Evolutionary conservation across 371 early-diverging fungal genomes (phyloP).

Genomic region (Smittium mucronatum): DNA sequence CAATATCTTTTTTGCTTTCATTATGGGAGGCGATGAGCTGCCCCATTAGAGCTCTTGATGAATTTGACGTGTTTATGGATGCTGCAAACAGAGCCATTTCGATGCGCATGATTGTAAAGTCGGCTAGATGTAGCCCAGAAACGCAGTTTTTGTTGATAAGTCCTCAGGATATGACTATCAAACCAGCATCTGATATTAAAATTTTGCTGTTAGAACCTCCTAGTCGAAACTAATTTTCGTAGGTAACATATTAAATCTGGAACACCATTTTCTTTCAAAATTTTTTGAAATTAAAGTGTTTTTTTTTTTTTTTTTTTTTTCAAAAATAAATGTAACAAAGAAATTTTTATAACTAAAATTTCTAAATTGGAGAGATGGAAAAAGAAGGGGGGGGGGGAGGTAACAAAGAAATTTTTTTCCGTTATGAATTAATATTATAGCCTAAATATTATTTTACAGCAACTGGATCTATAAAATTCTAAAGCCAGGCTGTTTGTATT

Average conservation of each 20-base stretch:
- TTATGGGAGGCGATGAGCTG: slow-evolving; percentile 95
- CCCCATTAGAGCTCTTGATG: slow-evolving; percentile 94
- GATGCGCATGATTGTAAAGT: slow-evolving; percentile 76
- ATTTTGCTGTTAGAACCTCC: slow-evolving; percentile 29
- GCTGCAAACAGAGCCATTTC: slow-evolving; percentile 86
- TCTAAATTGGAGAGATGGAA: too few relatives aligned
- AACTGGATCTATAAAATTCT: too few relatives aligned
- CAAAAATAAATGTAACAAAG: too few relatives aligned
- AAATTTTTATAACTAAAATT: too few relatives aligned
- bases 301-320: too few relatives aligned
- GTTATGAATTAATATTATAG: too few relatives aligned
- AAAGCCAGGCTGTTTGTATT: too few relatives aligned
- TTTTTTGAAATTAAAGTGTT: too few relatives aligned
- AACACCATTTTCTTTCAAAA: not conserved
- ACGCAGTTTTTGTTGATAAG: slow-evolving; percentile 92
- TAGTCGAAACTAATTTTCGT: slow-evolving; percentile 7
- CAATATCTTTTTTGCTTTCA: slow-evolving; percentile 88
- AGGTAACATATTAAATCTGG: not conserved
- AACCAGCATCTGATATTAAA: slow-evolving; percentile 43
- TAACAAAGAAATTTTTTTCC: too few relatives aligned
- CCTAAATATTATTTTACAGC: too few relatives aligned
- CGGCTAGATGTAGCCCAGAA: slow-evolving; percentile 49
- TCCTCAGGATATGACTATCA: slow-evolving; percentile 56
- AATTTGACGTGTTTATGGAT: slow-evolving; percentile 99
- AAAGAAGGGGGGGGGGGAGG: too few relatives aligned